Conservation (phyloP, 768 basidiomycete genomes). For the Gymnopilus junonius region DNA sequence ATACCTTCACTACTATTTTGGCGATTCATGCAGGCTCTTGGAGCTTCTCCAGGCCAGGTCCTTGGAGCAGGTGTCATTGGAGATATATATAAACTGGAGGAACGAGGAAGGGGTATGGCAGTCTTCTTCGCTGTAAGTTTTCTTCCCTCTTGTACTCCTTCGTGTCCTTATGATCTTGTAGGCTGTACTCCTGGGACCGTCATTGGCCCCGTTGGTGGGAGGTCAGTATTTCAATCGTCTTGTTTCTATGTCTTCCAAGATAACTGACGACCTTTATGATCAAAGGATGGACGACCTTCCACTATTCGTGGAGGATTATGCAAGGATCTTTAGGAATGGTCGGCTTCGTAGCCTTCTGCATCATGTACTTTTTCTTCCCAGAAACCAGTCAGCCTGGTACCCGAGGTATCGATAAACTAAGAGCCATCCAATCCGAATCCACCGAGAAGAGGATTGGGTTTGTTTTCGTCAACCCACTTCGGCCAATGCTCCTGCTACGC, state of each 20-base stretch:
- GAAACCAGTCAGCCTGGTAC: slow-evolving; percentile 70
- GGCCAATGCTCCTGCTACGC: slow-evolving; percentile 51
- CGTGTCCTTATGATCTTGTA: background rate
- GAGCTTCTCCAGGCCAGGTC: slow-evolving; percentile 58
- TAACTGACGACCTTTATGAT: background rate
- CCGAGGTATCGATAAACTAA: slow-evolving; percentile 54
- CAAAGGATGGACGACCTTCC: slow-evolving; percentile 54
- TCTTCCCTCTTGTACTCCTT: background rate
- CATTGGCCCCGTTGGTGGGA: slow-evolving; percentile 63
- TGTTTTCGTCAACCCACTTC: slow-evolving; percentile 64
- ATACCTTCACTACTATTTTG: slow-evolving; percentile 57
- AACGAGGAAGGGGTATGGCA: slow-evolving; percentile 63
- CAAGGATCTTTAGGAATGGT: slow-evolving; percentile 49
- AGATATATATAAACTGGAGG: slow-evolving; percentile 69
- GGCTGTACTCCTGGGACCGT: slow-evolving; percentile 53
- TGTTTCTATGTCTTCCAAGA: background rate
- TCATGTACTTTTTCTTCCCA: slow-evolving; percentile 54
- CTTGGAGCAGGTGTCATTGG: slow-evolving; percentile 65
- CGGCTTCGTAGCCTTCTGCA: slow-evolving; percentile 42
- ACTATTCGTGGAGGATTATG: slow-evolving; percentile 69
- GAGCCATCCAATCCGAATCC: slow-evolving; percentile 8
- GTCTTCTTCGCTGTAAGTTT: slow-evolving; percentile 54
- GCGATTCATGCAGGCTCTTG: slow-evolving; percentile 69
- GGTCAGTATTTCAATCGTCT: slow-evolving; percentile 36
- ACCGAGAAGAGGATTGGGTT: slow-evolving; percentile 26